These are phyloP conservation scores for Eurotiales sp. DNA, from an alignment of 2,329 filamentous ascomycete species.

Conservation along the genomic window DNA sequence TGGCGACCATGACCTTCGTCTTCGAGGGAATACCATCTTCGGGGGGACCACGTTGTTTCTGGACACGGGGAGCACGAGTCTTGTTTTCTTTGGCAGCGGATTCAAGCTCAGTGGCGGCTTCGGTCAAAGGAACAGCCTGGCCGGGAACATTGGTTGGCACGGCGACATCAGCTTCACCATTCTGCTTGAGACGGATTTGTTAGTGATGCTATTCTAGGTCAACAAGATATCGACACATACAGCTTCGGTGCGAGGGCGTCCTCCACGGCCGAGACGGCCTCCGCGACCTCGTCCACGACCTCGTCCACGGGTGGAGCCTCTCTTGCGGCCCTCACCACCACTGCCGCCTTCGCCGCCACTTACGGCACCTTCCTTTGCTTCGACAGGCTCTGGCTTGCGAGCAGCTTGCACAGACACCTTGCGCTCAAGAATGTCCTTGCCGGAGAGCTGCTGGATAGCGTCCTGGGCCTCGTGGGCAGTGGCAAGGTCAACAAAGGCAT, in stretches of 20 bases:
- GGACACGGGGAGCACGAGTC: conserved; percentile 48
- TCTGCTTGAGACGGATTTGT: conserved; percentile 17
- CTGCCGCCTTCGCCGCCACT: conserved; percentile 71
- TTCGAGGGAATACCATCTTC: conserved; percentile 97
- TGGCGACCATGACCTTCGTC: conserved; percentile 99
- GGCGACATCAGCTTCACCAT: conserved; percentile 38
- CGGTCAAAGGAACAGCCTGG: conserved; percentile 56
- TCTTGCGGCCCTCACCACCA: conserved; percentile 61
- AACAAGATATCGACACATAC: conserved; percentile 37
- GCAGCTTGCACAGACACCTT: conserved; percentile 99
- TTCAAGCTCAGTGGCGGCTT: conserved; percentile 50
- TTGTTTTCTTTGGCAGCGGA: conserved; percentile 41
- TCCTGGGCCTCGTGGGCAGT: conserved; percentile 92
- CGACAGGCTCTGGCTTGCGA: conserved; percentile 87
- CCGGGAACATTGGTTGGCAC: conserved; percentile 39
- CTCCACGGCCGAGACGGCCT: conserved; percentile 64
- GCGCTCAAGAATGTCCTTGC: conserved; percentile 95
- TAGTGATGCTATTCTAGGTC: conserved; percentile 11
- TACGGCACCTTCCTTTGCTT: conserved; percentile 70
- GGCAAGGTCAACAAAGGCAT: conserved; percentile 97
- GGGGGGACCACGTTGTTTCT: conserved; percentile 86
- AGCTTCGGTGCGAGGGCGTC: conserved; percentile 64
- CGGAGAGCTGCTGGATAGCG: conserved; percentile 91
- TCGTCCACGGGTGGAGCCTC: conserved; percentile 56
- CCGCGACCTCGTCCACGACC: conserved; percentile 60